Evolutionary conservation across 768 basidiomycete species (phyloP), one percentile per base, ranked within the genome.

Genomic region (Leccinum sublutescens): DNA sequence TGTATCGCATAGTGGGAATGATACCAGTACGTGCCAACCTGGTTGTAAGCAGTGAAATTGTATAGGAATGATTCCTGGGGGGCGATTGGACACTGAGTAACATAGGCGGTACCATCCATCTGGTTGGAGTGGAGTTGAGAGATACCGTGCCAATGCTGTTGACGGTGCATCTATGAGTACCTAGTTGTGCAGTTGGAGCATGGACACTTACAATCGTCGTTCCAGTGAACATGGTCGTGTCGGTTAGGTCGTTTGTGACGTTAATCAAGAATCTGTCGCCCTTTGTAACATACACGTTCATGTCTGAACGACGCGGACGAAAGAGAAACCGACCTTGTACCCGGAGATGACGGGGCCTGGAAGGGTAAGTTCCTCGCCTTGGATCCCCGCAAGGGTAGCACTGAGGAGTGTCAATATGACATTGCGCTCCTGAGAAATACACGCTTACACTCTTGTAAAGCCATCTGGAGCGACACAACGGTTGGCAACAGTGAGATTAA

Each of bases 11-110:
- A 65, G 50, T 67, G 66, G 17, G 66, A 68, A 54, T 71, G 68
- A 48, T 65, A 68, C 78, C 78, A 80, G 50, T 70, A 79, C 2
- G 77, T 78, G 7, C 79, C 79, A 2, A 71, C 66, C 52, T 77
- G 75, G 40, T 70, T 49, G 0, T 57, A 33, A 19, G 56, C 63
- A 5, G 62, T 62, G 60, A 79, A 79, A 25, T 76, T 62, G 50
- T 79, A 79, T 27, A 69, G 23, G 61, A 77, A 80, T 0, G 75
- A 72, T 8, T 71, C 58, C 5, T 62, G 61, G 0, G 73, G 71
- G 3, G 64, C 63, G 29, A 78, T 79, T 3, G 77, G 78, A 57
- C 77, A 79, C 63, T 78, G 77, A 40, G 70, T 79, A 2, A 80
- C 77, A 31, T 68, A 75, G 9, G 77, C 68, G 34, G 65, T 50